Percentiles rank a stretch among this genome's conserved stretches.
Evolutionary conservation across 148 eudicot genomes (phyloP).

Genomic region (Diospyros kaki): DNA sequence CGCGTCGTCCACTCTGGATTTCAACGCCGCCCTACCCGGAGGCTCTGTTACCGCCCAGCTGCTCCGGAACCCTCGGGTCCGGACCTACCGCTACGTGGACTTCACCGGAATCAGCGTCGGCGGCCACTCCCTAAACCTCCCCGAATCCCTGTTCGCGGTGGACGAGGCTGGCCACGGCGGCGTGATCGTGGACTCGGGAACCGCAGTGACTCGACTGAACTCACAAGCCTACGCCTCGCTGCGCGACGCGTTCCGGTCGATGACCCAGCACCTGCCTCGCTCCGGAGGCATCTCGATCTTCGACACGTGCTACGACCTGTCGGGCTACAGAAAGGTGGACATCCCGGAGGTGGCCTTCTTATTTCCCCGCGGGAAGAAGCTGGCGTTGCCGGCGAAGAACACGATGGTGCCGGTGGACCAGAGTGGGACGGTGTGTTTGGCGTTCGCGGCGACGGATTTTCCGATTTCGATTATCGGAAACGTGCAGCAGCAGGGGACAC

Average conservation of each 20-base stretch:
- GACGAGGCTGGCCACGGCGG: constrained; percentile 46
- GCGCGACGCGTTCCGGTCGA: constrained; percentile 38
- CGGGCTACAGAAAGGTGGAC: constrained; percentile 20
- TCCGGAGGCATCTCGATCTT: constrained; percentile 33
- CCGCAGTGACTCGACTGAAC: constrained; percentile 51
- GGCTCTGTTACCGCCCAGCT: constrained; percentile 33
- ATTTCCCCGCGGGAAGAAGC: constrained; percentile 46
- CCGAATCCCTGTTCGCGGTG: constrained; percentile 29
- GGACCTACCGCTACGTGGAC: constrained; percentile 43
- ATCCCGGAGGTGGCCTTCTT: constrained; percentile 54
- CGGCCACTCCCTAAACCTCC: constrained; percentile 30
- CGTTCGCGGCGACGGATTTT: constrained; percentile 40
- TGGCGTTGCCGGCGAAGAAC: constrained; percentile 48
- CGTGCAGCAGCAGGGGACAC: constrained; percentile 54
- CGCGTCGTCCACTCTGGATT: constrained; percentile 47
- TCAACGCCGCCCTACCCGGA: constrained; percentile 31
- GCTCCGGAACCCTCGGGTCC: constrained; percentile 14
- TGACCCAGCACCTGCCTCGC: constrained; percentile 25
- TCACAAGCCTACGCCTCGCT: constrained; percentile 45
- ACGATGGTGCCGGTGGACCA: constrained; percentile 46
- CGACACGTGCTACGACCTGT: constrained; percentile 66
- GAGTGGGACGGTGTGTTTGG: constrained; percentile 41
- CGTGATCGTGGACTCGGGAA: constrained; percentile 62
- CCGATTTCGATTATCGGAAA: constrained; percentile 48
- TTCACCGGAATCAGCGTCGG: constrained; percentile 54